Conservation (phyloP, 2,329 filamentous ascomycete species). For the Trichoderma oligosporum region DNA sequence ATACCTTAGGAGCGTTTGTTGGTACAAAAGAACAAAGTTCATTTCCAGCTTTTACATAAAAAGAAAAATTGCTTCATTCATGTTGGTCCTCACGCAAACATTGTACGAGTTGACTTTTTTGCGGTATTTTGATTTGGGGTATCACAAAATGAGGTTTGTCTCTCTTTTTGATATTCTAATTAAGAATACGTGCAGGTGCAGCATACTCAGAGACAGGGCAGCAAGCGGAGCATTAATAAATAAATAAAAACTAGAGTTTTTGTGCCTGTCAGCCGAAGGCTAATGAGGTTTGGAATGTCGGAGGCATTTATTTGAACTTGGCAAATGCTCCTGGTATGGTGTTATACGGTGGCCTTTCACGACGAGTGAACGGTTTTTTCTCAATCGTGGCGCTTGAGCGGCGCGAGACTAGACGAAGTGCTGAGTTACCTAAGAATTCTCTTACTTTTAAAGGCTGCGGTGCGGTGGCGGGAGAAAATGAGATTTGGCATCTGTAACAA, state of each 20-base stretch:
- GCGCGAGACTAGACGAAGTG: background rate
- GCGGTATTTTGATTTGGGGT: background rate
- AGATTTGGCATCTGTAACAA: no score
- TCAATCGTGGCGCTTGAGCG: background rate
- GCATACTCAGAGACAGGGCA: slow-evolving; percentile 9
- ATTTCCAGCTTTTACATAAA: no score
- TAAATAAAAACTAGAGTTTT: no score
- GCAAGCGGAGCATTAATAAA: slow-evolving; percentile 10
- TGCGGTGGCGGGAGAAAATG: no score
- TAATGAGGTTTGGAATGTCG: background rate
- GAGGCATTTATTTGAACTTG: background rate
- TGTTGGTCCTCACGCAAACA: no score
- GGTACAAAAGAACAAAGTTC: background rate
- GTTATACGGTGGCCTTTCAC: background rate
- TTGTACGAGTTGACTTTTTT: background rate
- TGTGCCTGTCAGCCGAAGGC: slow-evolving; percentile 7
- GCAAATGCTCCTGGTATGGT: slow-evolving; percentile 5
- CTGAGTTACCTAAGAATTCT: background rate
- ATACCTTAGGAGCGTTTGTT: background rate
- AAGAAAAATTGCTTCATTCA: no score
- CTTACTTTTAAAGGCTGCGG: background rate
- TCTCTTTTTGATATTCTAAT: background rate
- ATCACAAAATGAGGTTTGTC: background rate
- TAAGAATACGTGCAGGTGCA: background rate
- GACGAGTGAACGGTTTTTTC: background rate